Conservation (phyloP, 75 land plant species). For the Chamaecyparis obtusa region DNA sequence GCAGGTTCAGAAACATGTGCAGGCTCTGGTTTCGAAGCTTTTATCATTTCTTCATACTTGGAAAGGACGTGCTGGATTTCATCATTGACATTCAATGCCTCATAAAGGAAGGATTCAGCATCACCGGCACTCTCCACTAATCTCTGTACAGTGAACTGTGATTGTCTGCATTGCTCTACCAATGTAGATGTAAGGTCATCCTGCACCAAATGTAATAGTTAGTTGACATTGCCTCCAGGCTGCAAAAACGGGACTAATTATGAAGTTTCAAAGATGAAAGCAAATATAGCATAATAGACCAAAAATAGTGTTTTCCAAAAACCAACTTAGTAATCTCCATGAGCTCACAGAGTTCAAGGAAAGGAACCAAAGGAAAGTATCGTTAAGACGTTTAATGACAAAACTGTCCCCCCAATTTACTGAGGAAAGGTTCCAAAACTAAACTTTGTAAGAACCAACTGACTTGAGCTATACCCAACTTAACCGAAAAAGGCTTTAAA, state of each 20-base stretch:
- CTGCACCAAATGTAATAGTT: slow-evolving; percentile 29
- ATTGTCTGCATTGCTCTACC: slow-evolving; percentile 69
- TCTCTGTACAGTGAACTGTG: slow-evolving; percentile 63
- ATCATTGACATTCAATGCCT: slow-evolving; percentile 80
- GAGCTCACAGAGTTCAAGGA: not conserved
- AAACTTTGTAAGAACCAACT: too few species aligned
- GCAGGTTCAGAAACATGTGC: slow-evolving; percentile 12
- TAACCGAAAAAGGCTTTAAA: too few species aligned
- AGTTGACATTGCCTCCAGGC: not conserved
- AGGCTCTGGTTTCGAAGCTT: slow-evolving; percentile 1
- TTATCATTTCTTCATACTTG: slow-evolving; percentile 43
- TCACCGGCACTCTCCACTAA: slow-evolving; percentile 65
- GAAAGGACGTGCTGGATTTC: slow-evolving; percentile 58
- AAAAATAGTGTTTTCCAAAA: not conserved
- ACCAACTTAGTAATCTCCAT: not conserved
- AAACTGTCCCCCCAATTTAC: not conserved
- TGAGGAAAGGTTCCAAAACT: not conserved
- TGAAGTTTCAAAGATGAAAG: not conserved
- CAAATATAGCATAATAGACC: not conserved
- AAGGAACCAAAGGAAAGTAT: too few species aligned
- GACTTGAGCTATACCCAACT: too few species aligned
- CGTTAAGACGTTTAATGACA: not conserved
- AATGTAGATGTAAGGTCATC: slow-evolving; percentile 68
- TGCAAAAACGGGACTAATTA: not conserved
- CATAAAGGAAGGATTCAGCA: slow-evolving; percentile 68